Evolutionary conservation across 148 eudicot genomes (phyloP), one percentile per base, ranked within the genome.

Genomic region (Amaranthus cruentus): DNA sequence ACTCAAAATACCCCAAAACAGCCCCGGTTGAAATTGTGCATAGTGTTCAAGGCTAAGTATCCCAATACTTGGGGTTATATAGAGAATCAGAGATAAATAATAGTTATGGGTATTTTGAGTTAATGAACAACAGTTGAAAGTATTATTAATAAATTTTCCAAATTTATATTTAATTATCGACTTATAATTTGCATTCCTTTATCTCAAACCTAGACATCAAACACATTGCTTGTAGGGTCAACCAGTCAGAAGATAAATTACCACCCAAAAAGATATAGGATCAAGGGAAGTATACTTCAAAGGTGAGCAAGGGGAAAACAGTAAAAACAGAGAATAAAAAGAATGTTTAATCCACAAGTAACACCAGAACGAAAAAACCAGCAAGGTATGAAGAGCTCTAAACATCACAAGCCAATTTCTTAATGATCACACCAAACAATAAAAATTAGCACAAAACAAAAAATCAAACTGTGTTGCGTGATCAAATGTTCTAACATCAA

Each of bases 281-380:
- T 57, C 70, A 74, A 73, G 66, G 43, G 57, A 69, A 54, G 70
- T 15, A 73, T 69, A 59, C 61, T 57, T 65, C 72, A 53, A 42
- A 38, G 21, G 54, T 46, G 64, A 5, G 38, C 10, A 62, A 66
- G 47, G 44, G 54, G 14, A 55, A 79, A 74, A 14, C 28, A 66
- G 44, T 7, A 9, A 15, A 72, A 3, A 52, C 28, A 14, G 10
- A 64, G 13, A 53, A 72, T 49, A 47, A 0, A 43, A 69, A 42
- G 55, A 54, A 63, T 47, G 58, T 61, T 68, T 79, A 53, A 14
- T 47, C 62, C 6, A n/a, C 48, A 74, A 62, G 18, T 69, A 49
- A 74, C 61, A 55, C 44, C 50, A 0, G 8, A 53, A 63, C 59
- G 4, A 54, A 68, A 44, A 14, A 44, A 48, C 9, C 13, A 14